These are phyloP conservation scores for Suillus americanus DNA, from an alignment of 768 basidiomycete species.

Conservation along the genomic window DNA sequence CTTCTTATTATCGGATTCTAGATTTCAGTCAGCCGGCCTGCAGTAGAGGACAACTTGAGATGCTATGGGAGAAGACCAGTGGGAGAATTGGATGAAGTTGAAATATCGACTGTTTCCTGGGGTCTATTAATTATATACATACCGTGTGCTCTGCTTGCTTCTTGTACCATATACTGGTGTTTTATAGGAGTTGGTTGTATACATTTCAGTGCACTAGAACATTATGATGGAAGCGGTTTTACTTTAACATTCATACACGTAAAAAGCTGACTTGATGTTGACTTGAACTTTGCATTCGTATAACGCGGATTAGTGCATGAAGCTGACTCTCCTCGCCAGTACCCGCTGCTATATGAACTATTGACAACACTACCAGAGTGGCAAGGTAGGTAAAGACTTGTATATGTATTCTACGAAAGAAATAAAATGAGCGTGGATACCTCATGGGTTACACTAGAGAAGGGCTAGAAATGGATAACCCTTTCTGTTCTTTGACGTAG, in stretches of 20 bases:
- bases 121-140: background rate
- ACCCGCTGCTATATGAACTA: background rate
- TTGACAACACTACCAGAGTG: background rate
- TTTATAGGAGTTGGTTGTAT: background rate
- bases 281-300: background rate
- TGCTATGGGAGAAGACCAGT: background rate
- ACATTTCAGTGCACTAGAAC: background rate
- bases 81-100: background rate
- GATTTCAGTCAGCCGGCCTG: background rate
- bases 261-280: background rate
- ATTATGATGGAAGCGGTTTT: background rate
- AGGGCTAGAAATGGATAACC: background rate
- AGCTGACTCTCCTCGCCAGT: background rate
- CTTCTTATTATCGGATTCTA: background rate
- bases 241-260: background rate
- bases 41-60: background rate
- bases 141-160: background rate
- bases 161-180: background rate
- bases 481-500: background rate
- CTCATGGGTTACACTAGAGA: background rate
- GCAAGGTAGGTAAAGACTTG: background rate
- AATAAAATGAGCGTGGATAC: background rate
- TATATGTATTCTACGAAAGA: background rate
- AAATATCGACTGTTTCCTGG: background rate
- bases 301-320: too few relatives aligned